Percentiles rank a stretch among this genome's conserved stretches.
Conservation (phyloP, 345 rosid species). For the Populus deltoides region DNA sequence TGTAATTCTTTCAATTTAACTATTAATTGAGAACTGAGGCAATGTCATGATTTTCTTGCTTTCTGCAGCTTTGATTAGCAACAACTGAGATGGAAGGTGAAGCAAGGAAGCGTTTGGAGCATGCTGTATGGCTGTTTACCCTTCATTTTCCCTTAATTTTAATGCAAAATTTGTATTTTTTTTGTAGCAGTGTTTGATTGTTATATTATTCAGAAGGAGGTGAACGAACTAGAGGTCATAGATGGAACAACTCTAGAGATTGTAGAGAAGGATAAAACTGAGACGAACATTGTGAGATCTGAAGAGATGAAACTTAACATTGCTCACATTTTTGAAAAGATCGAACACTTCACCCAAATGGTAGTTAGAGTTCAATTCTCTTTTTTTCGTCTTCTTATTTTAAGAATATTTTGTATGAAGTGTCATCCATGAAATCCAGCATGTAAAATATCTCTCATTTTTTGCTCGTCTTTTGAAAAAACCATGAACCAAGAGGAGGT, state of each 20-base stretch:
- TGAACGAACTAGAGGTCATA: slow-evolving; percentile 33
- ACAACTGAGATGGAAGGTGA: slow-evolving; percentile 40
- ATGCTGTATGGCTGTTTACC: slow-evolving; percentile 38
- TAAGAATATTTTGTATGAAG: neutral
- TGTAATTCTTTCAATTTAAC: neutral
- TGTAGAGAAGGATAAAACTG: slow-evolving; percentile 52
- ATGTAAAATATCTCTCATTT: too few relatives aligned
- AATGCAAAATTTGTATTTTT: neutral
- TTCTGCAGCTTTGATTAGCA: neutral
- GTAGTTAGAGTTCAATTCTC: slow-evolving; percentile 28
- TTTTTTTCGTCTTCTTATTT: neutral
- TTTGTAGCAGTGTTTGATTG: neutral
- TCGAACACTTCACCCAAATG: slow-evolving; percentile 71
- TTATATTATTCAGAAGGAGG: slow-evolving; percentile 42
- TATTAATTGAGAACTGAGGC: neutral
- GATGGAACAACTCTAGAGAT: slow-evolving; percentile 35
- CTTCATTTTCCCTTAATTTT: neutral
- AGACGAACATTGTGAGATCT: slow-evolving; percentile 49
- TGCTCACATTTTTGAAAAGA: slow-evolving; percentile 61
- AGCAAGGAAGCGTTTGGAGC: slow-evolving; percentile 63
- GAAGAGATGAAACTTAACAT: slow-evolving; percentile 76
- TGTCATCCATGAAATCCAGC: neutral
- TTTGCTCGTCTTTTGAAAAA: too few relatives aligned
- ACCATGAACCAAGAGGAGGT: neutral
- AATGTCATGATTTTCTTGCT: neutral